phyloP scores from a whole-genome alignment of 352 stramenopile genomes.

The Peronospora belbahrii region DNA sequence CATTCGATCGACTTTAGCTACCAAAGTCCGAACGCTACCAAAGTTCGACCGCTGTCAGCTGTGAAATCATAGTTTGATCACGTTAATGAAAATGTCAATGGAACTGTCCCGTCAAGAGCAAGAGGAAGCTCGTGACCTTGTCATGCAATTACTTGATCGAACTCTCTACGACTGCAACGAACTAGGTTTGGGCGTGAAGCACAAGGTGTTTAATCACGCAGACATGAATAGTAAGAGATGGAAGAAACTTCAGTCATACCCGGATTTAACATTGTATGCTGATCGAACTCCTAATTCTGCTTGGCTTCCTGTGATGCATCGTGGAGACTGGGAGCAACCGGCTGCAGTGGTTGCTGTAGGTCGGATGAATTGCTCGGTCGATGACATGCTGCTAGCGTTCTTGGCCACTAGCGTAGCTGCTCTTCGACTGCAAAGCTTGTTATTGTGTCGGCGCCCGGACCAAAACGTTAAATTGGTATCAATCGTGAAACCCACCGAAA shows the following conservation, averaged over 20 bases:
- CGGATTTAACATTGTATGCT: slow-evolving; percentile 19
- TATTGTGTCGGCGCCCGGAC: slow-evolving; percentile 12
- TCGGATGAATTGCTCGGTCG: slow-evolving; percentile 11
- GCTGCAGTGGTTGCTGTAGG: slow-evolving; percentile 16
- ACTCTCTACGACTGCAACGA: slow-evolving; percentile 22
- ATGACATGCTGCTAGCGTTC: slow-evolving; percentile 18
- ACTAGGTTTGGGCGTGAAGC: slow-evolving; percentile 10
- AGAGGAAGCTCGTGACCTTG: slow-evolving; percentile 16
- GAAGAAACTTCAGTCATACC: slow-evolving; percentile 22
- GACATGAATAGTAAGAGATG: slow-evolving; percentile 11
- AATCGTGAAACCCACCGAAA: slow-evolving; percentile 8
- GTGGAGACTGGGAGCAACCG: slow-evolving; percentile 19
- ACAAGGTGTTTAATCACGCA: slow-evolving; percentile 3
- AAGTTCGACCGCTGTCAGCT: background rate
- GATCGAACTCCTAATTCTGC: slow-evolving; percentile 9
- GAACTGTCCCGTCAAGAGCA: slow-evolving; percentile 15
- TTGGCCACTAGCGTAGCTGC: slow-evolving; percentile 10
- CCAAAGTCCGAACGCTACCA: too few relatives aligned
- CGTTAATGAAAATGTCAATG: slow-evolving; percentile 6
- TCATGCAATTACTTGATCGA: slow-evolving; percentile 21
- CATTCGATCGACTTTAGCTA: slow-evolving; percentile 6
- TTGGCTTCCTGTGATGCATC: slow-evolving; percentile 17
- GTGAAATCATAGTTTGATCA: background rate
- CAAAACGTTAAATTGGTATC: slow-evolving; percentile 6
- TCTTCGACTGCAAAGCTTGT: slow-evolving; percentile 10